Conservation (phyloP, 805 yeast genomes). For the Candida sakaeoensis region DNA sequence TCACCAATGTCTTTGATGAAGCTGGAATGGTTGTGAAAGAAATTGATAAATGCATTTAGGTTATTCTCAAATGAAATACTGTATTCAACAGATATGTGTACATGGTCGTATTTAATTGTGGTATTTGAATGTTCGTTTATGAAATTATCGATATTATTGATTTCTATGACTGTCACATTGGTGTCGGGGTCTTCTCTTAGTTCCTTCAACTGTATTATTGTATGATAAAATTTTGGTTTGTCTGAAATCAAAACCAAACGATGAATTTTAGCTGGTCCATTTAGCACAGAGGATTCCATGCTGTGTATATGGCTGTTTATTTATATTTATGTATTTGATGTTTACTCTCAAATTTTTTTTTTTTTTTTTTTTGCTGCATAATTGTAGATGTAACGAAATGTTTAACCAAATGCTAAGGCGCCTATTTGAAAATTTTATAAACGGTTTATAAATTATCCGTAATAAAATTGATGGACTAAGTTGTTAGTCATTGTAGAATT, state of each 20-base stretch:
- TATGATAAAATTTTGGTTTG: constrained; percentile 25
- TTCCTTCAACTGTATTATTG: constrained; percentile 24
- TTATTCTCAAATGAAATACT: constrained; percentile 25
- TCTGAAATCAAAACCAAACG: constrained; percentile 21
- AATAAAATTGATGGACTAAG: too few species aligned
- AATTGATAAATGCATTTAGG: constrained; percentile 18
- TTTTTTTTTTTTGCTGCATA: too few species aligned
- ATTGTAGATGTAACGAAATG: too few species aligned
- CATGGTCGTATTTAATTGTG: constrained; percentile 16
- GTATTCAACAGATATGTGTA: constrained; percentile 32
- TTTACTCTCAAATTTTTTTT: too few species aligned
- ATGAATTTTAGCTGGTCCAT: background rate
- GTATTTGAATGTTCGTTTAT: constrained; percentile 11
- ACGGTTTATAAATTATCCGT: too few species aligned
- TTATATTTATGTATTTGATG: too few species aligned
- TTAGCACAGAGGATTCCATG: background rate
- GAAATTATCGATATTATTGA: constrained; percentile 14
- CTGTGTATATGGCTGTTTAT: too few species aligned
- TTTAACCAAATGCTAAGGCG: too few species aligned
- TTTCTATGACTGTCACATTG: constrained; percentile 18
- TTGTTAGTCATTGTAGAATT: too few species aligned
- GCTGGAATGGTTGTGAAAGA: constrained; percentile 16
- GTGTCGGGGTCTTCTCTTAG: constrained; percentile 17
- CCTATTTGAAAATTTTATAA: too few species aligned
- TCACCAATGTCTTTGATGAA: constrained; percentile 17